phyloP scores from a whole-genome alignment of 2,329 filamentous ascomycete species.

The Epichloe uncinata region DNA sequence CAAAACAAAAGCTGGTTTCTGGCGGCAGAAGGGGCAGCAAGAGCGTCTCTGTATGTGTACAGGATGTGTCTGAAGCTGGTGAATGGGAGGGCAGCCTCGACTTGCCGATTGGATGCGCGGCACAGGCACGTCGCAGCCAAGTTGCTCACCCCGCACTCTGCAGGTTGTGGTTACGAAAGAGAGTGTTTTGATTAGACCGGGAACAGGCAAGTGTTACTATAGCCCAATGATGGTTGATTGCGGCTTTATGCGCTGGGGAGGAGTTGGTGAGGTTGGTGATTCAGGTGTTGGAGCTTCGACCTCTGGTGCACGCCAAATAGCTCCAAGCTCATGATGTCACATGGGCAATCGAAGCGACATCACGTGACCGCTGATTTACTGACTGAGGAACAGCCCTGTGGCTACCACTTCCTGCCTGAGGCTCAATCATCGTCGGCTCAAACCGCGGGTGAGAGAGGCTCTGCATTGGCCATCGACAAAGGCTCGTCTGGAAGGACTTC shows the following conservation, averaged over 20 bases:
- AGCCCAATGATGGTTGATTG: slow-evolving; percentile 6
- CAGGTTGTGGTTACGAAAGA: background rate
- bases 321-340: slow-evolving; percentile 9
- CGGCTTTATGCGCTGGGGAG: background rate
- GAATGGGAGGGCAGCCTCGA: slow-evolving; percentile 17
- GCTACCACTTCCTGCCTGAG: slow-evolving; percentile 11
- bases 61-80: slow-evolving; percentile 3
- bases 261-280: background rate
- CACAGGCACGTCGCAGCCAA: slow-evolving; percentile 8
- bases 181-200: background rate
- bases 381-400: background rate
- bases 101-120: slow-evolving; percentile 15
- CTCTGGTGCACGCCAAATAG: background rate
- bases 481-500: slow-evolving; percentile 25
- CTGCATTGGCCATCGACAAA: slow-evolving; percentile 22
- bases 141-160: slow-evolving; percentile 14
- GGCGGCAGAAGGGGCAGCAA: slow-evolving; percentile 1
- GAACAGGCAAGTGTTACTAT: slow-evolving; percentile 2
- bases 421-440: slow-evolving; percentile 15
- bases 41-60: background rate
- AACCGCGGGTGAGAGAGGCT: slow-evolving; percentile 18
- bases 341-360: background rate
- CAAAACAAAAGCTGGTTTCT: background rate
- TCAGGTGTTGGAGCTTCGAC: background rate
- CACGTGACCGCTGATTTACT: background rate